Conservation (phyloP, 148 eudicot genomes). For the Spergularia bocconei region DNA sequence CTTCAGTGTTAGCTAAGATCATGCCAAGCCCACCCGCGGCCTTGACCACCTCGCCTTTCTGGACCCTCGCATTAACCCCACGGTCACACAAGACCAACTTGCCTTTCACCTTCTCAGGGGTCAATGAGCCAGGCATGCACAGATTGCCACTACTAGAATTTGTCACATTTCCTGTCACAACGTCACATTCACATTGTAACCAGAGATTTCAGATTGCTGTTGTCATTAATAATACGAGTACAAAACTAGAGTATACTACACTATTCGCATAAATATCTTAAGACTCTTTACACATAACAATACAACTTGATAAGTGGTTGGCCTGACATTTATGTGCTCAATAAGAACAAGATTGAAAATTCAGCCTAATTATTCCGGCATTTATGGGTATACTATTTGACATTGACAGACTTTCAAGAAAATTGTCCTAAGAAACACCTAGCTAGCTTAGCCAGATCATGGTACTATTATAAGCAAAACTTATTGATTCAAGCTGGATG, state of each 20-base stretch:
- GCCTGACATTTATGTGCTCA: conserved; percentile 18
- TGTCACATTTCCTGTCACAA: conserved; percentile 45
- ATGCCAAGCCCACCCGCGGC: conserved; percentile 61
- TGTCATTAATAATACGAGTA: conserved; percentile 8
- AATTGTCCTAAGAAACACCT: background rate
- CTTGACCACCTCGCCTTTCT: conserved; percentile 64
- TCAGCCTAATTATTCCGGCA: background rate
- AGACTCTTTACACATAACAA: background rate
- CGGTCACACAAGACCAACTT: conserved; percentile 67
- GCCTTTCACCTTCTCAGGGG: conserved; percentile 48
- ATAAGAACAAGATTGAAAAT: background rate
- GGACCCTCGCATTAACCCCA: conserved; percentile 48
- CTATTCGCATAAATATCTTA: conserved; percentile 14
- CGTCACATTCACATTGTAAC: conserved; percentile 11
- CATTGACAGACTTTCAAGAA: background rate
- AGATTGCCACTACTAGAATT: conserved; percentile 38
- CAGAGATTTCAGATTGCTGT: background rate
- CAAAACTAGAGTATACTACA: background rate
- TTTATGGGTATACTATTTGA: background rate
- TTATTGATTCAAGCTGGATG: too few relatives aligned
- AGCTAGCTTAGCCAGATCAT: background rate
- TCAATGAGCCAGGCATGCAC: conserved; percentile 50
- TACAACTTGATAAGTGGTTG: conserved; percentile 18
- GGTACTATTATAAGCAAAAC: too few relatives aligned
- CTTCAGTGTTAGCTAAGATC: conserved; percentile 57